Percentiles rank a stretch among this genome's conserved stretches.
These are phyloP conservation scores for Rhizophagus prolifer DNA, from an alignment of 192 early-diverging fungal species.

Conservation along the genomic window DNA sequence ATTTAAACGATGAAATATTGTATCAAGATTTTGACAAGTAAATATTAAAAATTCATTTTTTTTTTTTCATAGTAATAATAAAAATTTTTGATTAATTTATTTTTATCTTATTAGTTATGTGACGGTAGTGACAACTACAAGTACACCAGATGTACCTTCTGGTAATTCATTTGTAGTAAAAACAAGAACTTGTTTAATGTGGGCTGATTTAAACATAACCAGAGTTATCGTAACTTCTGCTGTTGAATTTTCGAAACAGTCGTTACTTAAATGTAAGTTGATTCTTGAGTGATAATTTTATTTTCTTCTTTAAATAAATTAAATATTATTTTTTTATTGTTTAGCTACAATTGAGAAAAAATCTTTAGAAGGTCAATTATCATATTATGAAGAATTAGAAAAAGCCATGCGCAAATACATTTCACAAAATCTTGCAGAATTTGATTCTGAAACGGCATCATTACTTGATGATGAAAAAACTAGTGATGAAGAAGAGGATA, in stretches of 20 bases:
- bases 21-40: slow-evolving; percentile 46
- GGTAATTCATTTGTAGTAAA: slow-evolving; percentile 52
- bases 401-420: slow-evolving; percentile 3
- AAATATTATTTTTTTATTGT: background rate
- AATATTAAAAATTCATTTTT: background rate
- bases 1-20: slow-evolving; percentile 47
- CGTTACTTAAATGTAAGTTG: slow-evolving; percentile 52
- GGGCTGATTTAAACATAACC: slow-evolving; percentile 41
- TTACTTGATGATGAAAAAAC: background rate
- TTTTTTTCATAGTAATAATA: background rate
- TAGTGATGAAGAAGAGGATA: background rate
- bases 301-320: background rate
- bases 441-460: background rate
- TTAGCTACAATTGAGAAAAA: slow-evolving; percentile 49
- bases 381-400: slow-evolving; percentile 46
- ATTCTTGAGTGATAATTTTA: background rate
- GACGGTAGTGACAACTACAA: slow-evolving; percentile 48
- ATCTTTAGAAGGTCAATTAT: slow-evolving; percentile 43
- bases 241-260: slow-evolving; percentile 55
- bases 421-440: background rate
- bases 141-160: slow-evolving; percentile 57
- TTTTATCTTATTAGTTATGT: slow-evolving; percentile 21
- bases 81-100: background rate
- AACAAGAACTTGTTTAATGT: slow-evolving; percentile 53
- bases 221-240: slow-evolving; percentile 44